Conservation (phyloP, 345 rosid species). For the Eucalyptus guilfoylei region DNA sequence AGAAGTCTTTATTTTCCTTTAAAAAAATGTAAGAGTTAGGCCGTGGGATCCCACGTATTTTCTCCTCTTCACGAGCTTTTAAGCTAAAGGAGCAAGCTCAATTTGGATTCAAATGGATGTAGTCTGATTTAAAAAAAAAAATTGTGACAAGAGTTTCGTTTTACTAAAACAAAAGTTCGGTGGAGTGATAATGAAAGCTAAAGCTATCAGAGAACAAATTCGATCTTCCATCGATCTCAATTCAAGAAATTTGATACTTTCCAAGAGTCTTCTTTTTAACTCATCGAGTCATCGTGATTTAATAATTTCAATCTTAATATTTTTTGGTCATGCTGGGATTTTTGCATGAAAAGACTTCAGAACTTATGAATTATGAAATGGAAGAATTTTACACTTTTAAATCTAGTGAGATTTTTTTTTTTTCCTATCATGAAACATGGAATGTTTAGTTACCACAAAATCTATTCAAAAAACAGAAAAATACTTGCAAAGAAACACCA, state of each 20-base stretch:
- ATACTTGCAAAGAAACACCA: background rate
- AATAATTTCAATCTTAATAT: too few species aligned
- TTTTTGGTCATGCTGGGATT: background rate
- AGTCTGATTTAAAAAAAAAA: background rate
- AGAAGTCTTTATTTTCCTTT: background rate
- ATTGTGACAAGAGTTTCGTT: background rate
- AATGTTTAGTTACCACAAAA: too few species aligned
- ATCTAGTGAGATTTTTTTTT: background rate
- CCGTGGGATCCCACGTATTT: background rate
- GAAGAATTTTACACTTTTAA: background rate
- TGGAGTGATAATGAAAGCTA: background rate
- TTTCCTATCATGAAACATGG: fast-evolving
- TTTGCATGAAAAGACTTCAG: too few species aligned
- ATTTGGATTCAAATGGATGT: background rate
- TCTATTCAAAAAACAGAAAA: too few species aligned
- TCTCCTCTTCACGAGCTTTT: background rate
- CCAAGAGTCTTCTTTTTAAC: background rate
- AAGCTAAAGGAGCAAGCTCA: background rate
- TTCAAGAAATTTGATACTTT: background rate
- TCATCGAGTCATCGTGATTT: fast-evolving
- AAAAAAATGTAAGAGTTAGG: background rate
- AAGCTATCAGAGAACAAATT: background rate
- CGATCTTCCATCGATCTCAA: background rate
- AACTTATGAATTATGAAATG: background rate
- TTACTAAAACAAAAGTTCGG: background rate